Conservation (phyloP, 805 yeast species). For the Teunomyces barrocoloradensis region DNA sequence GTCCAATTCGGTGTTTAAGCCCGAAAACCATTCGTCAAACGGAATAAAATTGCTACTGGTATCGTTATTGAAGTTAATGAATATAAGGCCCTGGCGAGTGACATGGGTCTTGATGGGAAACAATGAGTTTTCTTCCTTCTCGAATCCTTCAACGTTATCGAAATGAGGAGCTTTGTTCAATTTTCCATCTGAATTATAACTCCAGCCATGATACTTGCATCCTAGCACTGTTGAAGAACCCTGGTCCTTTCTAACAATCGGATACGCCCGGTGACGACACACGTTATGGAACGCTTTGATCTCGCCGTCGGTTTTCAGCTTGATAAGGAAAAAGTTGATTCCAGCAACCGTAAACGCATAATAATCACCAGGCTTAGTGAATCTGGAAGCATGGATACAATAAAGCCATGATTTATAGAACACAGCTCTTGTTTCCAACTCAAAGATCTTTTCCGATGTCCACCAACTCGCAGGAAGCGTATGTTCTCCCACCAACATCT, state of each 20-base stretch:
- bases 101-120: conserved; percentile 53
- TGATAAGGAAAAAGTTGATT: conserved; percentile 53
- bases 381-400: conserved; percentile 51
- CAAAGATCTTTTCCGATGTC: conserved; percentile 57
- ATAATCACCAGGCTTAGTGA: conserved; percentile 58
- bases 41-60: conserved; percentile 42
- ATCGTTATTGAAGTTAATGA: conserved; percentile 49
- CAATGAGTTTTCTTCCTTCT: conserved; percentile 52
- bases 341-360: conserved; percentile 50
- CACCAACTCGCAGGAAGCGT: conserved; percentile 68
- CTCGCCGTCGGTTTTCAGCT: conserved; percentile 44
- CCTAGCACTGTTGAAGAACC: conserved; percentile 60
- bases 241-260: conserved; percentile 55
- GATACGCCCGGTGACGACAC: conserved; percentile 65
- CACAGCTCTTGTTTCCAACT: conserved; percentile 56
- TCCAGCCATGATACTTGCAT: conserved; percentile 66
- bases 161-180: conserved; percentile 63
- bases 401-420: conserved; percentile 57
- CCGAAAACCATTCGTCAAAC: conserved; percentile 52
- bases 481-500: conserved; percentile 29
- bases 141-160: conserved; percentile 57
- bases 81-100: conserved; percentile 56
- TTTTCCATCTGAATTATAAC: conserved; percentile 58
- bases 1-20: conserved; percentile 49
- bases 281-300: conserved; percentile 62